Percentiles rank a stretch among this genome's conserved stretches.
phyloP scores from a whole-genome alignment of 306 rosid genomes.

The Prunus davidiana region DNA sequence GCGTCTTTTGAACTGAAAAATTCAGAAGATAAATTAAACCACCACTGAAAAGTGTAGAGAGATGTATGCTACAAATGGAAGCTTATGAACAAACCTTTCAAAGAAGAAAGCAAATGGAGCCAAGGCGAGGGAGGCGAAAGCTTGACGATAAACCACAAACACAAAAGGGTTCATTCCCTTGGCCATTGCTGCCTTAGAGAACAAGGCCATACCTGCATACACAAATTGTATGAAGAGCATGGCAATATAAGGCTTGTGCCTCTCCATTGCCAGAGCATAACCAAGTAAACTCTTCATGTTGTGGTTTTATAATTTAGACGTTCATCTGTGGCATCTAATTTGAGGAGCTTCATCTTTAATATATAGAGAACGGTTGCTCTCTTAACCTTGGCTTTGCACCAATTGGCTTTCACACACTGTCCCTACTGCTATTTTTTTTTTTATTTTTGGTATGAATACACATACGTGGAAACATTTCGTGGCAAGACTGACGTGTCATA shows the following conservation, averaged over 20 bases:
- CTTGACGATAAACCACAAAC: slow-evolving; percentile 91
- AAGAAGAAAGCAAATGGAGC: slow-evolving; percentile 75
- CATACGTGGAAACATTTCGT: no score
- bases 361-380: neutral
- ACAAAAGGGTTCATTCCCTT: slow-evolving; percentile 86
- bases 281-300: slow-evolving; percentile 39
- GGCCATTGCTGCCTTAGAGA: slow-evolving; percentile 83
- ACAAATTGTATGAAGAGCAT: slow-evolving; percentile 65
- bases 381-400: neutral
- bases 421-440: no score
- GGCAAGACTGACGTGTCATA: no score
- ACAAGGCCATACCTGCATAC: slow-evolving; percentile 91
- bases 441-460: no score
- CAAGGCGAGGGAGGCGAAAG: slow-evolving; percentile 65
- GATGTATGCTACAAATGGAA: neutral
- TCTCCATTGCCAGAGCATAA: slow-evolving; percentile 24
- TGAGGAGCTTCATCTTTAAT: neutral
- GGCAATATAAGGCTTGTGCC: slow-evolving; percentile 61
- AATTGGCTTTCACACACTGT: neutral
- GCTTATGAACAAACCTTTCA: slow-evolving; percentile 46
- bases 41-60: no score
- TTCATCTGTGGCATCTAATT: neutral
- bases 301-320: neutral
- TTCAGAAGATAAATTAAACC: neutral
- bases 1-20: slow-evolving; percentile 61